Base-by-base conservation (phyloP, 768 basidiomycete genomes). In the Daedaleopsis nitida region DNA sequence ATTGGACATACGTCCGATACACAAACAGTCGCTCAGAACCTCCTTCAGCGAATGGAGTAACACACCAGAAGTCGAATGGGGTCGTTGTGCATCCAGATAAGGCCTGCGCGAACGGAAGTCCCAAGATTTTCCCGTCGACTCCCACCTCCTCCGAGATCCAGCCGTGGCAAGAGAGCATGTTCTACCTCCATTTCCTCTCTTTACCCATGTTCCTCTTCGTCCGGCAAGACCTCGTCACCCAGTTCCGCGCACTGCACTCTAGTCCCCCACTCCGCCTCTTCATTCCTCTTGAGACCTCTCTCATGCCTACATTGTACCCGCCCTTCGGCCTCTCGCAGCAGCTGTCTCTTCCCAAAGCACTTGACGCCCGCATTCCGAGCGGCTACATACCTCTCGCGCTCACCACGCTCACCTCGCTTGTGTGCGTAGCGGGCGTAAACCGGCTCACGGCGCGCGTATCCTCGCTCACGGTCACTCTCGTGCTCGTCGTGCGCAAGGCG, bases 131-230 rank as follows among this genome's bases (percentile, higher is more conserved):
- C 10, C 12, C 34, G 52, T 11, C 17, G 2, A n/a, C 19, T 6
- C 21, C 5, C 11, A 4, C 16, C n/a, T 6, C 35, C 19, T 32
- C 8, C 34, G 44, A 38, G n/a, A 45, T 55, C 1, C 52, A 62
- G 0, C 72, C 83, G 47, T 97, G 95, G 95, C 85, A 89, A 69
- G 95, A 97, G 75, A 88, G 86, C 52, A 86, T 98, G 84, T 98
- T 96, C 77, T 98, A 94, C 76, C 80, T 92, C 21, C 92, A 94
- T 73, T 85, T 88, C 68, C 83, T 94, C 55, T 84, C 87, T 13
- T 79, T 94, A 13, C 92, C 91, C 7, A 80, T 93, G 79, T 94
- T 94, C 76, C 61, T 81, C 60, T 83, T 84, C 58, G 76, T 91
- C 42, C 76, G 84, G 0, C 67, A 76, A 19, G 83, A 83, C 68